A percentile compares a stretch with the other conserved stretches of the same genome.
These are phyloP conservation scores for Pythium pyrilobum DNA, from an alignment of 352 stramenopile genomes.

Conservation along the genomic window DNA sequence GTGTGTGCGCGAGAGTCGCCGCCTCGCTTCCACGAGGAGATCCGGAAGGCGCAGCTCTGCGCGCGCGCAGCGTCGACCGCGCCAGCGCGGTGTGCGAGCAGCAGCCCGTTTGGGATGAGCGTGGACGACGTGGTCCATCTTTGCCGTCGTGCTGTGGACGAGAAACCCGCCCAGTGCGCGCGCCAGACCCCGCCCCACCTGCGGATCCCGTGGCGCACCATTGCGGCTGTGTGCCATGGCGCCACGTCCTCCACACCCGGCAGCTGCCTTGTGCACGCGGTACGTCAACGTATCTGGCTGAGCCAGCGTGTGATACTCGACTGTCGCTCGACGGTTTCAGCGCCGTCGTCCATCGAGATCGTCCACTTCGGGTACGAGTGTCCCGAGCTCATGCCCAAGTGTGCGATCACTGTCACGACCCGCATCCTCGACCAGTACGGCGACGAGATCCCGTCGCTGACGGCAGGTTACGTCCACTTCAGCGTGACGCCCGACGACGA, in stretches of 20 bases:
- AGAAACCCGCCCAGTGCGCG: constrained; percentile 34
- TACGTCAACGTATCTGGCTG: constrained; percentile 22
- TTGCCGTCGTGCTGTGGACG: constrained; percentile 27
- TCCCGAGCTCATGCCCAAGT: constrained; percentile 35
- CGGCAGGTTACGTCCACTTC: constrained; percentile 24
- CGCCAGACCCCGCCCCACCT: constrained; percentile 22
- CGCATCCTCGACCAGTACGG: constrained; percentile 55
- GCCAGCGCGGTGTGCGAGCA: constrained; percentile 5
- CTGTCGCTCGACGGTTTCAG: constrained; percentile 23
- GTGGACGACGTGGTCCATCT: constrained; percentile 26
- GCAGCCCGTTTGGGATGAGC: constrained; percentile 42
- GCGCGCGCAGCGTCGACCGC: not conserved
- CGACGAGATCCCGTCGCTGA: constrained; percentile 25
- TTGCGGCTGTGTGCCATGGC: constrained; percentile 30
- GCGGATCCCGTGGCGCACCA: constrained; percentile 21
- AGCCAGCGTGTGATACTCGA: constrained; percentile 19
- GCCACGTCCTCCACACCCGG: constrained; percentile 32
- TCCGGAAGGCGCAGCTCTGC: constrained; percentile 4
- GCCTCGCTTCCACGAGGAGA: not conserved
- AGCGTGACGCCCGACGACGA: constrained; percentile 1
- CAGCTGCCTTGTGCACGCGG: constrained; percentile 34
- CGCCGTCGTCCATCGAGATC: constrained; percentile 35
- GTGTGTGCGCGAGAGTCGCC: constrained; percentile 23
- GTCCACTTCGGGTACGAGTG: constrained; percentile 43
- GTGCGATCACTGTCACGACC: constrained; percentile 29